A percentile compares a stretch with the other conserved stretches of the same genome.
phyloP scores from a whole-genome alignment of 2,329 filamentous ascomycete species.

The Clonostachys byssicola region DNA sequence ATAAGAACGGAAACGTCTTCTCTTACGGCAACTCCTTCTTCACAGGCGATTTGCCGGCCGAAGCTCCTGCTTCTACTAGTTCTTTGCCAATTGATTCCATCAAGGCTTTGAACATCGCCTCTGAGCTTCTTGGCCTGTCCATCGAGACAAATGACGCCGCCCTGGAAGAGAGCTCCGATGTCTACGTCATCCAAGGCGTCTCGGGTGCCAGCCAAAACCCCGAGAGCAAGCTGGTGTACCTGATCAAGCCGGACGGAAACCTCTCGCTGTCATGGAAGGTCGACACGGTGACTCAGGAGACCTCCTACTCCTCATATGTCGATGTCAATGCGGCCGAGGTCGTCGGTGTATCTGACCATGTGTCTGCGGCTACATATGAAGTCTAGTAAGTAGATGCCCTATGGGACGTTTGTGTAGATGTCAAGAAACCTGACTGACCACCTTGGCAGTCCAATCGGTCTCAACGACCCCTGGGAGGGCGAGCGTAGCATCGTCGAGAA shows the following conservation, averaged over 20 bases:
- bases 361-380: slow-evolving; percentile 41
- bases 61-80: slow-evolving; percentile 23
- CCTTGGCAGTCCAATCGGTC: background rate
- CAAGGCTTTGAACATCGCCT: slow-evolving; percentile 28
- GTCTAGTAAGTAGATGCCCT: slow-evolving; percentile 37
- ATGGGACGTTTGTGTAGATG: slow-evolving; percentile 22
- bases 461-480: background rate
- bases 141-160: slow-evolving; percentile 7
- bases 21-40: slow-evolving; percentile 41
- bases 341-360: slow-evolving; percentile 47
- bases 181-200: slow-evolving; percentile 34
- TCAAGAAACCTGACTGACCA: background rate
- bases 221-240: slow-evolving; percentile 45
- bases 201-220: slow-evolving; percentile 40
- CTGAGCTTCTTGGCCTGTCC: slow-evolving; percentile 11
- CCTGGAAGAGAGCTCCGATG: slow-evolving; percentile 5
- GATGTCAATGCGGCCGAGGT: slow-evolving; percentile 39
- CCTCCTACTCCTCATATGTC: slow-evolving; percentile 49
- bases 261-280: slow-evolving; percentile 46
- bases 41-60: slow-evolving; percentile 27
- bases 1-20: slow-evolving; percentile 43
- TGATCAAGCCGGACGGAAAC: slow-evolving; percentile 34
- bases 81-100: slow-evolving; percentile 32
- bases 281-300: slow-evolving; percentile 46
- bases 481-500: slow-evolving; percentile 40